Evolutionary conservation across 164 flowering plant species (phyloP), one percentile per base, ranked within the genome.

Genomic region (Dillenia turbinata): DNA sequence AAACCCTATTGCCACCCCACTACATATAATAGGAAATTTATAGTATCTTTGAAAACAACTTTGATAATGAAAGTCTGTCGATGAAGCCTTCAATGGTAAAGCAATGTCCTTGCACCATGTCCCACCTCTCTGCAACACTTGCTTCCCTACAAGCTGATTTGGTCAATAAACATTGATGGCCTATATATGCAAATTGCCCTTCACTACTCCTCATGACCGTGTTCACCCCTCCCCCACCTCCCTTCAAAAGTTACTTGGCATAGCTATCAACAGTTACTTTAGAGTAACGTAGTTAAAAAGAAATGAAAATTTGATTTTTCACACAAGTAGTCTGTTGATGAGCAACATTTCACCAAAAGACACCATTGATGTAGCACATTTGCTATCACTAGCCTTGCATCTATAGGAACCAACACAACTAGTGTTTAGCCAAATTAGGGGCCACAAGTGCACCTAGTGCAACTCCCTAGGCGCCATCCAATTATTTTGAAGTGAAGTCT

Each of bases 31-130:
- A 51, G 14, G 57, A 22, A 33, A 51, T 53, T 45, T 46, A 44
- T 45, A n/a, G 72, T 33, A 68, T 64, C 3, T 33, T 22, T 60
- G 71, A 68, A 47, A 64, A 66, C 75, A 56, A 64, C 75, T 11
- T 58, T 64, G 47, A 47, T 17, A 12, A 22, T n/a, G 45, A 56
- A n/a, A 16, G n/a, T 10, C 9, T 22, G 52, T 45, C 8, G 22
- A 59, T 46, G 49, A 19, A 59, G 17, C 52, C 51, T 10, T 47
- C 40, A 17, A 52, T 52, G 55, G 24, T 54, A 6, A 48, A 46
- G 33, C 15, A 64, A 40, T 33, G 57, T 33, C 54, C 52, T 40
- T 16, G 58, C 44, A 57, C 22, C 43, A 47, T 62, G 62, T 59
- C 67, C 66, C 48, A 54, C 53, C 65, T 47, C 22, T 12, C 13